phyloP scores from a whole-genome alignment of 257 asterid genomes.

The Phtheirospermum japonicum region DNA sequence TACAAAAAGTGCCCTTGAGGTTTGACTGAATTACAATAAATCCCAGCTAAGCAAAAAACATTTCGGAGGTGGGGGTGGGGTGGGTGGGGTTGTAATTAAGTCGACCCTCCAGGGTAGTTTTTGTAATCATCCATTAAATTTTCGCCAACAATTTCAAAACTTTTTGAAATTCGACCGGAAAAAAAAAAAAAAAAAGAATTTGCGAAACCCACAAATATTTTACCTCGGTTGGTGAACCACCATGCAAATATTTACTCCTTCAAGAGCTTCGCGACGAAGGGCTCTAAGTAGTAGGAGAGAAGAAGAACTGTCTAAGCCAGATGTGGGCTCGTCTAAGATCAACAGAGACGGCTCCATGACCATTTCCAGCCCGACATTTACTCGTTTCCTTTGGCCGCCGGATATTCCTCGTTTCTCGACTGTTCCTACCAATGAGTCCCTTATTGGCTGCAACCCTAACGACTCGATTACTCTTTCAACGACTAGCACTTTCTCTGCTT shows the following conservation, averaged over 20 bases:
- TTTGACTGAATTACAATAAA: no score
- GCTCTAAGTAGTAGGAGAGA: constrained; percentile 90
- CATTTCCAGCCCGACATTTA: constrained; percentile 97
- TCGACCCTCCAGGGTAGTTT: neutral
- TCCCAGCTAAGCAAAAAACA: no score
- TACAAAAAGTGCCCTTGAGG: no score
- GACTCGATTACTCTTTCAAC: constrained; percentile 94
- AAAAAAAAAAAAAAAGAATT: neutral
- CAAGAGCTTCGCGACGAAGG: constrained; percentile 97
- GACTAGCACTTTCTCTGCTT: constrained; percentile 81
- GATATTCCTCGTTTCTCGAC: constrained; percentile 97
- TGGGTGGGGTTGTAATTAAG: no score
- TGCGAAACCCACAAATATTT: neutral
- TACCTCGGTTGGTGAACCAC: constrained; percentile 99
- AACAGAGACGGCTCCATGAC: constrained; percentile 98
- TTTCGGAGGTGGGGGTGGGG: no score
- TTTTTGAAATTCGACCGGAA: no score
- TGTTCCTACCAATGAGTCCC: constrained; percentile 96
- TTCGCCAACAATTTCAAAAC: no score
- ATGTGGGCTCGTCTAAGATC: constrained; percentile 98
- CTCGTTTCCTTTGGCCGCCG: constrained; percentile 98
- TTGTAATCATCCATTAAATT: neutral
- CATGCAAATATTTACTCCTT: constrained; percentile 96
- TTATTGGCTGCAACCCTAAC: constrained; percentile 79
- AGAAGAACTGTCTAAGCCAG: constrained; percentile 97